Evolutionary conservation across 257 asterid genomes (phyloP).

Genomic region (Solanum sejunctum): DNA sequence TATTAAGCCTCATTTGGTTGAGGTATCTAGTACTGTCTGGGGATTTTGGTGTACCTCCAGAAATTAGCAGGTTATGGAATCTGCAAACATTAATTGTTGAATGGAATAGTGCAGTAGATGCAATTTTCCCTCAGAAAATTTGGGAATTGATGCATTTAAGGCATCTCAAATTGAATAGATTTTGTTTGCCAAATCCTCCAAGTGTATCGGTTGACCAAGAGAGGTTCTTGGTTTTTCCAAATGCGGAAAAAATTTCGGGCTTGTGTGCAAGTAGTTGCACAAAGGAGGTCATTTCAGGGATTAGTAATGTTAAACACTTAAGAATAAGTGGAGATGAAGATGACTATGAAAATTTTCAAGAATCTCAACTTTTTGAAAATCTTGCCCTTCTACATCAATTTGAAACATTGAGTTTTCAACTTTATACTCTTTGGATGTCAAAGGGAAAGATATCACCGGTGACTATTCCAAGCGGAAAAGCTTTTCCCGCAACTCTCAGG

Average conservation of each 20-base stretch:
- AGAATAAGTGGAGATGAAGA: neutral
- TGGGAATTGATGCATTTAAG: neutral
- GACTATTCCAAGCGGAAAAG: neutral
- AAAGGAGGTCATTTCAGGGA: neutral
- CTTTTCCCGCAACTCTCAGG: constrained; percentile 11
- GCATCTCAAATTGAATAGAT: neutral
- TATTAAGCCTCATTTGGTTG: neutral
- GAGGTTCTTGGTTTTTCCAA: neutral
- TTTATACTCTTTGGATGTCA: too few relatives aligned
- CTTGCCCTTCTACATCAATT: neutral
- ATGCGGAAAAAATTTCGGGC: neutral
- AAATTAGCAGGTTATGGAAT: neutral
- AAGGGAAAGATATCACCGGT: too few relatives aligned
- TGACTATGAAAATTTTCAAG: neutral
- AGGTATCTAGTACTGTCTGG: neutral
- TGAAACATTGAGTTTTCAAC: neutral
- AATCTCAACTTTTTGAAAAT: neutral
- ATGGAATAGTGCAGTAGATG: neutral
- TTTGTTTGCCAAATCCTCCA: neutral
- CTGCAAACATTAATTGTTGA: neutral
- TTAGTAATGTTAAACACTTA: neutral
- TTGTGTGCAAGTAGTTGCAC: neutral
- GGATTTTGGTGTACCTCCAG: neutral
- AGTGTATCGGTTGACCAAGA: neutral
- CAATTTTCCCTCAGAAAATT: neutral